Conservation (phyloP, 2,329 filamentous ascomycete genomes). For the Cryphonectria parasitica region DNA sequence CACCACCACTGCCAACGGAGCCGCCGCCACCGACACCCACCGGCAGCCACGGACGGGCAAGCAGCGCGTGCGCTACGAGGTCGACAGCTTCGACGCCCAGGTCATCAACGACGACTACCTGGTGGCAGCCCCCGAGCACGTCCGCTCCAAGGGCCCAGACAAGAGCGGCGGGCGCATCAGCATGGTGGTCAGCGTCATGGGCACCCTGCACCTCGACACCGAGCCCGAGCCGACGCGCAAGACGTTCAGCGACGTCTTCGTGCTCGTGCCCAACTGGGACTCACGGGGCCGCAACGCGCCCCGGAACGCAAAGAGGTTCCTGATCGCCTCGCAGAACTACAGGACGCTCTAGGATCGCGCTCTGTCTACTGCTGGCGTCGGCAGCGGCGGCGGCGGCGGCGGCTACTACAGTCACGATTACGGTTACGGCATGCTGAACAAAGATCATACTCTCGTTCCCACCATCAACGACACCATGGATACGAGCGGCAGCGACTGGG, state of each 20-base stretch:
- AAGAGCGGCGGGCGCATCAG: slow-evolving; percentile 65
- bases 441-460: neutral
- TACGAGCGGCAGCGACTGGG: neutral
- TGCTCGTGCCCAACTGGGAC: slow-evolving; percentile 78
- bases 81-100: slow-evolving; percentile 77
- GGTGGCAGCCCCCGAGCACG: slow-evolving; percentile 56
- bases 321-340: slow-evolving; percentile 76
- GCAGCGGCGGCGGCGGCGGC: too few species aligned
- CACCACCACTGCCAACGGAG: slow-evolving; percentile 24
- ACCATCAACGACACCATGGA: neutral
- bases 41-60: slow-evolving; percentile 1
- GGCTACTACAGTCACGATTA: neutral
- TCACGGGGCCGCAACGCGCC: slow-evolving; percentile 56
- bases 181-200: slow-evolving; percentile 74
- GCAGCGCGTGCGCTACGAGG: slow-evolving; percentile 65
- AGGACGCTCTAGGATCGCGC: slow-evolving; percentile 50
- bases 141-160: slow-evolving; percentile 41
- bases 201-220: slow-evolving; percentile 70
- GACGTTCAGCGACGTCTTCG: slow-evolving; percentile 79
- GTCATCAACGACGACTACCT: slow-evolving; percentile 72
- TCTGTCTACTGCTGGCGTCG: neutral
- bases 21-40: slow-evolving; percentile 11
- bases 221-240: slow-evolving; percentile 64
- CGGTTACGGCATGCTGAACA: neutral
- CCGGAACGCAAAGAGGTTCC: slow-evolving; percentile 56